Base-by-base conservation (phyloP, 441 rosid genomes). In the Erysimum cheiri region DNA sequence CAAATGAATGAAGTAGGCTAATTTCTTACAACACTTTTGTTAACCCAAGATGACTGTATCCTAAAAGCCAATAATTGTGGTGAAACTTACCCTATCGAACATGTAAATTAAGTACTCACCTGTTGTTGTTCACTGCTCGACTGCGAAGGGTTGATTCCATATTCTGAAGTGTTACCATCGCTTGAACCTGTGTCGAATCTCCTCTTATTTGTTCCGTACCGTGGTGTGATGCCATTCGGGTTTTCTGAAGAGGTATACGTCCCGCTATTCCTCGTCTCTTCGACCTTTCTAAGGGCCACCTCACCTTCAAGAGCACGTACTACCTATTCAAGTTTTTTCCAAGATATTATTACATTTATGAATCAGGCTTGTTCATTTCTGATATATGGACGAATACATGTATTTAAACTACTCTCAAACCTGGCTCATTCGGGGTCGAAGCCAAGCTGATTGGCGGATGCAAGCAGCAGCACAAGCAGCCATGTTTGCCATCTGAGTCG, bases 341-440 rank as follows among this genome's bases (percentile, higher is more conserved):
- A 6, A 53, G 56, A 61, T 24, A 19, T 13, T 9, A 8, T 4
- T 60, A 14, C 53, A 17, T 55, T 9, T 5, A 41, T 24, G 70
- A 12, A 36, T 9, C 13, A 59, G 57, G 35, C 50, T 3, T 28
- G 24, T 64, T 44, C 32, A 55, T 37, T 19, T 8, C 6, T 8
- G 37, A 58, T 32, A 60, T 10, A 14, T 10, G 0, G 15, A 57
- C 7, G 3, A 32, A 8, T 54, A 5, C 52, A 15, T 0, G 36
- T 41, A n/a, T 14, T 1, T 0, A 29, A 43, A 44, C 53, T 44
- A 60, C 15, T 14, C 17, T 37, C 54, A n/a, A 66, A 84, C 88
- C 86, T 84, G 88, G 82, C 85, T 82, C 83, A 83, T 85, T 17
- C 80, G 78, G 6, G 84, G 87, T 1, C 87, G 82, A 28, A 81